These are phyloP conservation scores for Bruguiera hainesii DNA, from an alignment of 441 rosid species.

Conservation along the genomic window DNA sequence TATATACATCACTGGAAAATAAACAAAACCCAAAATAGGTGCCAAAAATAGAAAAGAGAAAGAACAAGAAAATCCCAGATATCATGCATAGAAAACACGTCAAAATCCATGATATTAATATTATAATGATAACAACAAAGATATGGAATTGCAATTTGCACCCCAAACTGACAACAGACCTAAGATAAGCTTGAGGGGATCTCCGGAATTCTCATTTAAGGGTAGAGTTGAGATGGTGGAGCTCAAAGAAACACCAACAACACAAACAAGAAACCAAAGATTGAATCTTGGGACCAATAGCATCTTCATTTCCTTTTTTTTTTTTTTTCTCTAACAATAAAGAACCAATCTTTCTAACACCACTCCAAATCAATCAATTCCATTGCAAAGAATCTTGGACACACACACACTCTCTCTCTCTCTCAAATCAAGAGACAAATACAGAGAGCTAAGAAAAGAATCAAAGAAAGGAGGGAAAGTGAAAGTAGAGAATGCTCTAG, in stretches of 20 bases:
- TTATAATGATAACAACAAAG: not conserved
- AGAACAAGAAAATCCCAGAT: not conserved
- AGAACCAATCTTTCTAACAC: not conserved
- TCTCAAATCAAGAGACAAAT: constrained; percentile 6
- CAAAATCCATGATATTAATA: too few relatives aligned
- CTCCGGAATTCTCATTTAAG: constrained; percentile 28
- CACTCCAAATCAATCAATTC: constrained; percentile 10
- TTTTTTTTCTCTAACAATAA: not conserved
- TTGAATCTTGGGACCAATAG: constrained; percentile 15
- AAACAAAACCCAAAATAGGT: constrained; percentile 10
- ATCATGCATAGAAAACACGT: not conserved
- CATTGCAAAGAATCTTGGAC: constrained; percentile 22
- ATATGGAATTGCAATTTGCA: not conserved
- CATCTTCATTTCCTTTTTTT: constrained; percentile 20
- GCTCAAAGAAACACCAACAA: constrained; percentile 24
- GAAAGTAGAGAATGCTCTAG: too few relatives aligned
- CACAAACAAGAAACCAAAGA: constrained; percentile 26
- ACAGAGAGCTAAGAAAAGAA: constrained; percentile 7
- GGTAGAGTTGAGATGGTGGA: constrained; percentile 31
- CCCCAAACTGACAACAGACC: constrained; percentile 34
- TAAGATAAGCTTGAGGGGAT: constrained; percentile 49
- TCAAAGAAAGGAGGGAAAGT: not conserved
- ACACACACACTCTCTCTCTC: not conserved
- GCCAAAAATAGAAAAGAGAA: not conserved
- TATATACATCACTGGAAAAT: constrained; percentile 4